Evolutionary conservation across 768 basidiomycete species (phyloP).

Genomic region (Podaxis sp.): DNA sequence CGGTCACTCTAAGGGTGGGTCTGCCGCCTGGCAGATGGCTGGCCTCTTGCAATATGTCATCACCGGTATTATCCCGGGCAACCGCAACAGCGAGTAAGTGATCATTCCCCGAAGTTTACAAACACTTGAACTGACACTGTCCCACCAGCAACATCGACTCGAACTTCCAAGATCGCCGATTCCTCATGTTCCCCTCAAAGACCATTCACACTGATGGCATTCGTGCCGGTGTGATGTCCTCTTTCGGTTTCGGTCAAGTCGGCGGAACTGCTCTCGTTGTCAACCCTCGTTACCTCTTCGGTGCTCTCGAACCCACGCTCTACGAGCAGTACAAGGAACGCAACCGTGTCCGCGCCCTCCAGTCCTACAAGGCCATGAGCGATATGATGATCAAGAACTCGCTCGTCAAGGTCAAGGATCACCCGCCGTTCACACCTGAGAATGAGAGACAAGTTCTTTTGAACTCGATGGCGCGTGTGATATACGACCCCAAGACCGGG

Average conservation of each 20-base stretch:
- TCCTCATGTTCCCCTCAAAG: conserved; percentile 97
- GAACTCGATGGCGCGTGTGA: conserved; percentile 90
- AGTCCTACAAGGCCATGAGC: conserved; percentile 89
- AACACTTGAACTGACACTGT: conserved; percentile 7
- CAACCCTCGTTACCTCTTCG: conserved; percentile 90
- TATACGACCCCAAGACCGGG: conserved; percentile 79
- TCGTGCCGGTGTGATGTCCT: conserved; percentile 88
- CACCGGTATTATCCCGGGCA: conserved; percentile 89
- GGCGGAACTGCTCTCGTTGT: conserved; percentile 89
- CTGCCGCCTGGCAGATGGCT: conserved; percentile 97
- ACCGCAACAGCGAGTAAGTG: conserved; percentile 93
- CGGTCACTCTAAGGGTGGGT: conserved; percentile 97
- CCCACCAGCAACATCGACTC: conserved; percentile 83
- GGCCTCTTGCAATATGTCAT: conserved; percentile 86
- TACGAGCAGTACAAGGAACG: conserved; percentile 77
- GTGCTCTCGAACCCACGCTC: conserved; percentile 71
- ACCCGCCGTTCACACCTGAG: conserved; percentile 84
- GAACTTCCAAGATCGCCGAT: conserved; percentile 83
- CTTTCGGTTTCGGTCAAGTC: conserved; percentile 98
- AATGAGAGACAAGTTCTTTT: conserved; percentile 85
- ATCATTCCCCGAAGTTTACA: not conserved
- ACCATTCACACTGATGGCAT: conserved; percentile 94
- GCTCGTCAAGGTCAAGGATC: conserved; percentile 92
- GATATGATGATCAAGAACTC: conserved; percentile 95
- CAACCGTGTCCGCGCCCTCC: conserved; percentile 63